Conservation (phyloP, 306 rosid species). For the Alnus rubra region DNA sequence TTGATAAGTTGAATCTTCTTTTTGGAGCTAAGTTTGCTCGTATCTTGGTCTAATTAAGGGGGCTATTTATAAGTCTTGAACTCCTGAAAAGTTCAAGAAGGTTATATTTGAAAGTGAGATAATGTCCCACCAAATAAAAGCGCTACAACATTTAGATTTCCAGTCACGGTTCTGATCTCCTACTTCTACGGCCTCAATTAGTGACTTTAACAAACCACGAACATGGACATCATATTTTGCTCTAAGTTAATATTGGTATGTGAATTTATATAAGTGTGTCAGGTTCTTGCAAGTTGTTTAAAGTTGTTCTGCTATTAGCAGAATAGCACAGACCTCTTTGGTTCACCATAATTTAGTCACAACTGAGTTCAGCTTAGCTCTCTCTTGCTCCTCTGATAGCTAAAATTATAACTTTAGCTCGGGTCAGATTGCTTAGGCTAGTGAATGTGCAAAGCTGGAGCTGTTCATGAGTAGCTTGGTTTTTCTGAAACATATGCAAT, state of each 20-base stretch:
- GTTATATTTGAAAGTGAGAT: background rate
- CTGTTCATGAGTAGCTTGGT: background rate
- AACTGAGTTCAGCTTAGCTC: background rate
- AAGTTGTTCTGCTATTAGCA: background rate
- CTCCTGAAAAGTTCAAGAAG: background rate
- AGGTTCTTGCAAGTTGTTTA: background rate
- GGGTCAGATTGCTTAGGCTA: background rate
- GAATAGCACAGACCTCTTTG: background rate
- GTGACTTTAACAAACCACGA: background rate
- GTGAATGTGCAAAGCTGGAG: background rate
- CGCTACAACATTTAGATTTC: background rate
- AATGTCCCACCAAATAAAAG: background rate
- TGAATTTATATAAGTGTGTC: background rate
- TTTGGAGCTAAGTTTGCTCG: background rate
- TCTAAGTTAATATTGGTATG: background rate
- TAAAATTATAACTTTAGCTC: background rate
- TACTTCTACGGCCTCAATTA: background rate
- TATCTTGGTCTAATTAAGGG: background rate
- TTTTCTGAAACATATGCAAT: background rate
- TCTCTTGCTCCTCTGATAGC: background rate
- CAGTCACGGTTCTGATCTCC: background rate
- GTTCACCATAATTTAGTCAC: background rate
- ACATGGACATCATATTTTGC: background rate
- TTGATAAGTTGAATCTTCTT: background rate
- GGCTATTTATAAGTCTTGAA: background rate